Conservation (phyloP, 257 asterid species). For the Solanum dulcamara region DNA sequence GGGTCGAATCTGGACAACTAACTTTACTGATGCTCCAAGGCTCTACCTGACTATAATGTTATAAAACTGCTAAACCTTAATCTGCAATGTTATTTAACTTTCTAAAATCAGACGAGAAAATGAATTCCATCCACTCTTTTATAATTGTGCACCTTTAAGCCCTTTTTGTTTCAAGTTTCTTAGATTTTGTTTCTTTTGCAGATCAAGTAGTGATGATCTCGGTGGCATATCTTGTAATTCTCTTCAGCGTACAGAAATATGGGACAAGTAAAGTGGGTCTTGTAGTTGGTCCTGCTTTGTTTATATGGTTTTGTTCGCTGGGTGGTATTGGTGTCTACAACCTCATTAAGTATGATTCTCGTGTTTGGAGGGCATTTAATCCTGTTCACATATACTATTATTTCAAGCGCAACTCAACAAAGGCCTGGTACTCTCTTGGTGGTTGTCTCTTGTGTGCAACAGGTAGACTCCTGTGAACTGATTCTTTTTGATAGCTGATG, state of each 20-base stretch:
- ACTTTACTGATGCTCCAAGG: neutral
- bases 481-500: neutral
- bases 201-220: slow-evolving; percentile 89
- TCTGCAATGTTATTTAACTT: neutral
- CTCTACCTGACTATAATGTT: neutral
- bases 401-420: slow-evolving; percentile 69
- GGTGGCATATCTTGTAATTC: slow-evolving; percentile 65
- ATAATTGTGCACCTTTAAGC: neutral
- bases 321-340: slow-evolving; percentile 92
- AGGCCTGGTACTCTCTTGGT: slow-evolving; percentile 95
- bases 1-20: neutral
- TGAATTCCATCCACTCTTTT: neutral
- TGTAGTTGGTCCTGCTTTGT: slow-evolving; percentile 94
- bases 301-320: slow-evolving; percentile 94
- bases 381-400: slow-evolving; percentile 80
- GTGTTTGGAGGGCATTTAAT: slow-evolving; percentile 74
- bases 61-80: neutral
- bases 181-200: slow-evolving; percentile 40
- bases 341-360: slow-evolving; percentile 67
- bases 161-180: neutral
- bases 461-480: slow-evolving; percentile 40
- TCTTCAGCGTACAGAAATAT: slow-evolving; percentile 91
- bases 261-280: slow-evolving; percentile 97
- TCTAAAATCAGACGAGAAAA: neutral
- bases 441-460: slow-evolving; percentile 95